phyloP scores from a whole-genome alignment of 805 yeast genomes.

The Kodamaea fukazawae region DNA sequence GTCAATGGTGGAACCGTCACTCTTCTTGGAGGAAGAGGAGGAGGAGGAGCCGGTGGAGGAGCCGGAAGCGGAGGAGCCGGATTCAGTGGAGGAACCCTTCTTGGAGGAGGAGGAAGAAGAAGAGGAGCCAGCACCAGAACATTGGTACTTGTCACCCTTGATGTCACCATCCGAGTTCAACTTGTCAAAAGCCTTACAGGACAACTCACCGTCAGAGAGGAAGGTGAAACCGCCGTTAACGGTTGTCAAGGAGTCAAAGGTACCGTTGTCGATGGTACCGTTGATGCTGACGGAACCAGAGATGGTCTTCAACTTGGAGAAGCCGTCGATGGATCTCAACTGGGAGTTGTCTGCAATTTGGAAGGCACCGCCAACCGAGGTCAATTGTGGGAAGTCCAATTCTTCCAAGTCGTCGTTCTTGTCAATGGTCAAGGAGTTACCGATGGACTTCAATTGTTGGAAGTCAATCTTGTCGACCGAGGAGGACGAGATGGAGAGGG shows the following conservation, averaged over 20 bases:
- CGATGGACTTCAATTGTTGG: constrained; percentile 58
- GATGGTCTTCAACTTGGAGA: constrained; percentile 68
- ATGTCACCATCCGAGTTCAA: constrained; percentile 77
- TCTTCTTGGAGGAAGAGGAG: constrained; percentile 19
- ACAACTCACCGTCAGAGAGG: constrained; percentile 70
- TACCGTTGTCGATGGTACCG: constrained; percentile 80
- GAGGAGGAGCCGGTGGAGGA: constrained; percentile 18
- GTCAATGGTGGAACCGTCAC: constrained; percentile 24
- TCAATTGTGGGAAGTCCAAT: constrained; percentile 66
- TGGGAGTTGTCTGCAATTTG: constrained; percentile 80
- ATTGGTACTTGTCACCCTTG: constrained; percentile 84
- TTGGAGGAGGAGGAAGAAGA: constrained; percentile 45
- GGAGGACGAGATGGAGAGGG: constrained; percentile 77
- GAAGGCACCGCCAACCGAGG: constrained; percentile 89
- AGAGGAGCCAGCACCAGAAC: constrained; percentile 58
- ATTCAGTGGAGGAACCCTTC: constrained; percentile 23
- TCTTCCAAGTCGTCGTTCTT: constrained; percentile 71
- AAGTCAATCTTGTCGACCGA: constrained; percentile 55
- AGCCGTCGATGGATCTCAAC: constrained; percentile 64
- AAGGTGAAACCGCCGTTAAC: constrained; percentile 92
- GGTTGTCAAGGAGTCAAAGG: constrained; percentile 67
- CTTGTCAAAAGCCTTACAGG: constrained; percentile 73
- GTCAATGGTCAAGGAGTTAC: constrained; percentile 75
- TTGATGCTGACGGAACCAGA: constrained; percentile 83
- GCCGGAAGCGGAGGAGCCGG: constrained; percentile 27